Base-by-base conservation (phyloP, 768 basidiomycete genomes). In the Mycena indigotica region DNA sequence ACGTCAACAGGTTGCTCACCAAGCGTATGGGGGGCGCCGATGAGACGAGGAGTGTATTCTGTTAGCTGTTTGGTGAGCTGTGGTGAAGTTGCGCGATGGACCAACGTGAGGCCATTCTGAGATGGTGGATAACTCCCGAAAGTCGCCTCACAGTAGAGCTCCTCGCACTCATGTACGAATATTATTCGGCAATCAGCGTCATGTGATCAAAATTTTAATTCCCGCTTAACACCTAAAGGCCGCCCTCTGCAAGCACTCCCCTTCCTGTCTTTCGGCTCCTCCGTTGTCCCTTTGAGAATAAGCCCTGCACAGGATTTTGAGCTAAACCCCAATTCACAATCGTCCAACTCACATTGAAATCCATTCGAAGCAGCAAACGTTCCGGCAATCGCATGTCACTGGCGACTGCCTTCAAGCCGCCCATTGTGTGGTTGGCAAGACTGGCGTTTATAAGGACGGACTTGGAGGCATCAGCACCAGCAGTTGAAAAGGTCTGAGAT, bases 21-120 rank as follows among this genome's bases (percentile, higher is more conserved):
- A 66, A 98, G 86, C 56, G 96, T 98, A 82, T 98, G 91, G 67
- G 93, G 80, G 53, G 95, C 89, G 41, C 89, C 91, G 72, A 95
- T 81, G 78, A 88, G 80, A 71, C 93, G 89, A 51, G 89, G 75
- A 25, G 83, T 78, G 78, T 86, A 89, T 64, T 82, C 90, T 91
- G 70, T 16, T 26, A 45, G 13, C 51, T 29, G 49, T 52, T 62
- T 56, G 56, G 50, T 38, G 57, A 24, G 48, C 52, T 55, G 16
- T 44, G 63, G 58, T 64, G 30, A 60, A 55, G 50, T 58, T 57
- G 56, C 51, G 56, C 57, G 63, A 46, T 61, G 53, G 46, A 80
- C 84, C 56, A 57, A 86, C 86, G 79, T 64, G 79, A 76, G 28
- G 80, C 51, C 87, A 88, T 90, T 57, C 73, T 71, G 52, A 61